phyloP scores from a whole-genome alignment of 2,329 filamentous ascomycete genomes.

The Orbilia blumenaviensis region DNA sequence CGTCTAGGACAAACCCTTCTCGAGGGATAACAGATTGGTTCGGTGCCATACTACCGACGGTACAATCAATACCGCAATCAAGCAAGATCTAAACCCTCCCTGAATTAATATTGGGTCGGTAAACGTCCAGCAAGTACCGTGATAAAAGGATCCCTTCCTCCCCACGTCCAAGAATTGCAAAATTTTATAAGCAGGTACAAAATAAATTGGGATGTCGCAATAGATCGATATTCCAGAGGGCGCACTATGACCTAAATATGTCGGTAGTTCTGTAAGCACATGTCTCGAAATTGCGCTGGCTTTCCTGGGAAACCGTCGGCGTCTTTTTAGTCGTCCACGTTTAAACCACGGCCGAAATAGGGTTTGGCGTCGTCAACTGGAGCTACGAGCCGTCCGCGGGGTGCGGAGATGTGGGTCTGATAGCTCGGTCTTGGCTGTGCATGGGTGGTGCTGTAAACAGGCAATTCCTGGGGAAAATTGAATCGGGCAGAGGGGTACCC shows the following conservation, averaged over 20 bases:
- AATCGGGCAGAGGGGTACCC: neutral
- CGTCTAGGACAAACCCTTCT: conserved; percentile 50
- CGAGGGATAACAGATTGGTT: conserved; percentile 49
- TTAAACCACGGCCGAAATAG: conserved; percentile 53
- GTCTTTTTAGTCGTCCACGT: neutral
- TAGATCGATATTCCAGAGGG: neutral
- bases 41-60: conserved; percentile 18
- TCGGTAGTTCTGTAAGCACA: conserved; percentile 45
- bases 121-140: no score
- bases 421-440: conserved; percentile 21
- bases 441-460: neutral
- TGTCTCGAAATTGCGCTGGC: conserved; percentile 17
- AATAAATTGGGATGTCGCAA: neutral
- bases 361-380: neutral
- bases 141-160: neutral
- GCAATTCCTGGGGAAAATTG: conserved; percentile 25
- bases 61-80: neutral
- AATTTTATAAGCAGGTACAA: neutral
- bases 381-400: conserved; percentile 2
- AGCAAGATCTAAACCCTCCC: neutral
- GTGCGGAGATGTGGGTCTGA: conserved; percentile 34
- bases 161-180: neutral
- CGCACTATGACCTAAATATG: conserved; percentile 31
- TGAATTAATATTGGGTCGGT: neutral
- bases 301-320: neutral